A percentile compares a stretch with the other conserved stretches of the same genome.
These are phyloP conservation scores for Gossypium longicalyx DNA, from an alignment of 345 rosid species.

Conservation along the genomic window DNA sequence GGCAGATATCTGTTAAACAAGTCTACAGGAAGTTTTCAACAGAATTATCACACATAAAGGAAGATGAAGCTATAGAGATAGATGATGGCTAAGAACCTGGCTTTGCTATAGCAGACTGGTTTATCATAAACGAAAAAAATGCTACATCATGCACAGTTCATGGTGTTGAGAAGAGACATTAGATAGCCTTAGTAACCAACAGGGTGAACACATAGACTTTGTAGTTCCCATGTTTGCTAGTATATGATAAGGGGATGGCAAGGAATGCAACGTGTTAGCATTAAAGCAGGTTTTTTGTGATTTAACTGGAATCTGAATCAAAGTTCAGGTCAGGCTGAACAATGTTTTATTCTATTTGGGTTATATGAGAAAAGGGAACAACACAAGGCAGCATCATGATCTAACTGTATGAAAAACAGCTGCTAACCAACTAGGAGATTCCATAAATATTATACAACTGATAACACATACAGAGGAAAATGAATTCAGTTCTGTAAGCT, in stretches of 20 bases:
- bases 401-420: background rate
- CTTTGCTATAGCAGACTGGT: background rate
- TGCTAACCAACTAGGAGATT: background rate
- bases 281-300: background rate
- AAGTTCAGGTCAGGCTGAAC: background rate
- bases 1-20: background rate
- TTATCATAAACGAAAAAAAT: constrained; percentile 5
- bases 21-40: background rate
- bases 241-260: background rate
- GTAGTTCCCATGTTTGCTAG: background rate
- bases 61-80: background rate
- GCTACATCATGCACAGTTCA: background rate
- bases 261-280: background rate
- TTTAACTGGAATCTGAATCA: background rate
- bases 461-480: background rate
- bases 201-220: background rate
- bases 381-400: background rate
- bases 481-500: background rate
- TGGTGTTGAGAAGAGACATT: background rate
- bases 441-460: background rate
- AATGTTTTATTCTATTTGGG: background rate
- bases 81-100: background rate
- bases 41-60: background rate
- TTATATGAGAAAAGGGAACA: constrained; percentile 1
- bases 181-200: background rate